A percentile compares a stretch with the other conserved stretches of the same genome.
Conservation (phyloP, 1,284 basidiomycete species). For the Irpex sp. region DNA sequence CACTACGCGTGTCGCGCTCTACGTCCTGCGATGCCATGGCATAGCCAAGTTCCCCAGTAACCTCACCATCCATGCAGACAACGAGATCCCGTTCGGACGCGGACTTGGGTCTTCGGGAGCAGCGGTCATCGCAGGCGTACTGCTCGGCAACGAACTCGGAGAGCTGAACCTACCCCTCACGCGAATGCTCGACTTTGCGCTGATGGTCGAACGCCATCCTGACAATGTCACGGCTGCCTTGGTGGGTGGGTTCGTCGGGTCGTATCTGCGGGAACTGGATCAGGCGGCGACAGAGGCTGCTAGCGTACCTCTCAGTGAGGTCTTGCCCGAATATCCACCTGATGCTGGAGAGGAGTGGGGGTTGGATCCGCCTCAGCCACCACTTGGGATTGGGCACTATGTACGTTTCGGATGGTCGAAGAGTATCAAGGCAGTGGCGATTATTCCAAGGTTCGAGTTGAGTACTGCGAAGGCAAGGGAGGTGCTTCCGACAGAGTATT, state of each 20-base stretch:
- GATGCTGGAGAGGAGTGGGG: constrained; percentile 95
- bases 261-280: constrained; percentile 91
- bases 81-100: constrained; percentile 96
- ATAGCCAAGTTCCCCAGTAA: constrained; percentile 75
- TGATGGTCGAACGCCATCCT: constrained; percentile 99
- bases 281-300: constrained; percentile 73
- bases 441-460: constrained; percentile 95
- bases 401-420: constrained; percentile 88
- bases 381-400: constrained; percentile 91
- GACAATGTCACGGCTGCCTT: constrained; percentile 99
- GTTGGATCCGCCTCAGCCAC: constrained; percentile 82
- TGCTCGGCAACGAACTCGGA: constrained; percentile 86
- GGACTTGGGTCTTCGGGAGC: constrained; percentile 97
- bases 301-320: constrained; percentile 92
- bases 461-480: constrained; percentile 93
- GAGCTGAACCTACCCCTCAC: constrained; percentile 64
- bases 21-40: constrained; percentile 88
- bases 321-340: constrained; percentile 93
- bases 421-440: constrained; percentile 90
- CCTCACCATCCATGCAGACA: constrained; percentile 75
- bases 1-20: constrained; percentile 96
- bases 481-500: constrained; percentile 83
- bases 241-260: constrained; percentile 97
- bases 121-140: constrained; percentile 94
- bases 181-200: constrained; percentile 90